Conservation (phyloP, 129 eudicot genomes). For the Rutidosis leptorrhynchoides region DNA sequence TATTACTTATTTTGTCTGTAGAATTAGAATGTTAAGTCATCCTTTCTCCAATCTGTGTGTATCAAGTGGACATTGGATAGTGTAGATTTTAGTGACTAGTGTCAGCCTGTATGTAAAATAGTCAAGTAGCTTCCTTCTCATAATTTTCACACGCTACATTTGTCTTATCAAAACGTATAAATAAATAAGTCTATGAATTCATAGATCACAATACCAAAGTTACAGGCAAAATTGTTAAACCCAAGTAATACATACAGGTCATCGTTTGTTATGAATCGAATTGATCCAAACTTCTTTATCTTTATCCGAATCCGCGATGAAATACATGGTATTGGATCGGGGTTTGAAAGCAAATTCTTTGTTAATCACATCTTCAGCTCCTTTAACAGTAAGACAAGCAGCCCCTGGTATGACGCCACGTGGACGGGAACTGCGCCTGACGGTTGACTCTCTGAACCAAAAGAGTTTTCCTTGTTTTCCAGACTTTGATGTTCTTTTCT, state of each 20-base stretch:
- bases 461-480: slow-evolving; percentile 92
- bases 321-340: slow-evolving; percentile 82
- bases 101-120: no score
- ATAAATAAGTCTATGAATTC: no score
- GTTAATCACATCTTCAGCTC: slow-evolving; percentile 85
- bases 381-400: slow-evolving; percentile 79
- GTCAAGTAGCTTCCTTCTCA: no score
- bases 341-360: slow-evolving; percentile 77
- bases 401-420: slow-evolving; percentile 86
- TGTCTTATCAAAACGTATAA: no score
- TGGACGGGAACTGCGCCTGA: slow-evolving; percentile 69
- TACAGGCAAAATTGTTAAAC: neutral
- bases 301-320: slow-evolving; percentile 91
- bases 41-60: no score
- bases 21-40: no score
- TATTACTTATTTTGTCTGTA: no score
- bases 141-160: no score
- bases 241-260: neutral
- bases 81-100: no score
- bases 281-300: slow-evolving; percentile 98
- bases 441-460: slow-evolving; percentile 85
- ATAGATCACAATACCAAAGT: neutral
- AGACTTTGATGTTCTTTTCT: slow-evolving; percentile 95
- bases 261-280: slow-evolving; percentile 61
- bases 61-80: no score